These are phyloP conservation scores for Penicillium sumatraense DNA, from an alignment of 2,329 filamentous ascomycete genomes.

Conservation along the genomic window DNA sequence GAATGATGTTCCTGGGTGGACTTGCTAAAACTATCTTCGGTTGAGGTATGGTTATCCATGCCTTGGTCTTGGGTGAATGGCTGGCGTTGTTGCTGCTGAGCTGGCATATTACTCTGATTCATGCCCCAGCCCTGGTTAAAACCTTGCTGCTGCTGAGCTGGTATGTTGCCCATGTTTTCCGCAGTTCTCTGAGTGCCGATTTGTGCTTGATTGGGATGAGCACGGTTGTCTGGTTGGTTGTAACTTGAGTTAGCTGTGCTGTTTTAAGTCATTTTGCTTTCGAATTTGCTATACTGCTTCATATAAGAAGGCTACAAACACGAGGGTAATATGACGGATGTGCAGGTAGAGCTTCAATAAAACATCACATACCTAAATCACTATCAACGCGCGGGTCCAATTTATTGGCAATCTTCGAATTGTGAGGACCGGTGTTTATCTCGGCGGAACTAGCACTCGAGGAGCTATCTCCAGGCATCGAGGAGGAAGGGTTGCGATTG, in stretches of 20 bases:
- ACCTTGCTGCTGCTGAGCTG: neutral
- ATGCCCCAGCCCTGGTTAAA: neutral
- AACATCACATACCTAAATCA: constrained; percentile 19
- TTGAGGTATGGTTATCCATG: constrained; percentile 10
- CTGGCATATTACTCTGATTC: neutral
- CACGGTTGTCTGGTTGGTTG: constrained; percentile 4
- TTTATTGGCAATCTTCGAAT: constrained; percentile 53
- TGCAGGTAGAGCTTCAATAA: no score
- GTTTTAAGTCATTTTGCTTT: neutral
- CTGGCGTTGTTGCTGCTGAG: neutral
- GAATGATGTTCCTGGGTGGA: constrained; percentile 4
- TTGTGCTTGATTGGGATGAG: neutral
- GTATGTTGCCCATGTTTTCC: no score
- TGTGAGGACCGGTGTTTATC: constrained; percentile 45
- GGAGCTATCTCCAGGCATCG: neutral
- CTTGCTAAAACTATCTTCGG: constrained; percentile 12
- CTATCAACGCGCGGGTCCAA: constrained; percentile 51
- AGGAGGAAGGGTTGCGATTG: neutral
- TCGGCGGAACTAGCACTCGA: neutral
- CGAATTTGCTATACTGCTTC: neutral
- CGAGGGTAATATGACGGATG: neutral
- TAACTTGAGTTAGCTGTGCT: neutral
- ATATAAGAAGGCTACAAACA: neutral
- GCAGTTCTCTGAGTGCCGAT: constrained; percentile 1
- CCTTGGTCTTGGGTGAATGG: neutral